Conservation (phyloP, 2,329 filamentous ascomycete species). For the Ophiocordyceps polyrhachis-furcata region DNA sequence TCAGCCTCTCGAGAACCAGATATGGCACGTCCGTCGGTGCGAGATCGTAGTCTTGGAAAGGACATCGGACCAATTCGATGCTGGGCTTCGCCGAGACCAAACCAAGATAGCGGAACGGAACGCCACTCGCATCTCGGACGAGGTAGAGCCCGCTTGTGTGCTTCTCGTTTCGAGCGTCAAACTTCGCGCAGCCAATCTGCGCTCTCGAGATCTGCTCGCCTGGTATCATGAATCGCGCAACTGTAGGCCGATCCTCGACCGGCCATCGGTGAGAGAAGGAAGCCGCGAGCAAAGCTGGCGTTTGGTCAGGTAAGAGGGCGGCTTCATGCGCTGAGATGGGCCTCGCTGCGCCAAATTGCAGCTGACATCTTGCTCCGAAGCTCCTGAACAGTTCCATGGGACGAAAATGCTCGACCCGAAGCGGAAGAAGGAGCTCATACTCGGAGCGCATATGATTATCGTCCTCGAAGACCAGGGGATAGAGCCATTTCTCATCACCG, state of each 20-base stretch:
- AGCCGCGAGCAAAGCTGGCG: slow-evolving; percentile 23
- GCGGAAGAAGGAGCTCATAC: slow-evolving; percentile 26
- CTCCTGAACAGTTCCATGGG: slow-evolving; percentile 23
- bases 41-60: slow-evolving; percentile 16
- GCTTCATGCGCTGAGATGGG: slow-evolving; percentile 6
- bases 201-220: slow-evolving; percentile 9
- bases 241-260: slow-evolving; percentile 18
- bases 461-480: slow-evolving; percentile 17
- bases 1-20: slow-evolving; percentile 27
- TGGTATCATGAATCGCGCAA: slow-evolving; percentile 21
- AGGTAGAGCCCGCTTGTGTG: slow-evolving; percentile 12
- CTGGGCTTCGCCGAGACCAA: slow-evolving; percentile 26
- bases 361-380: slow-evolving; percentile 13
- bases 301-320: slow-evolving; percentile 19
- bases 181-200: slow-evolving; percentile 12
- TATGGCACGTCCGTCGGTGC: slow-evolving; percentile 28
- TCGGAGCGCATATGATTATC: slow-evolving; percentile 10
- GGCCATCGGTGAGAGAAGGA: slow-evolving; percentile 29
- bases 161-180: slow-evolving; percentile 9
- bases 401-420: slow-evolving; percentile 17
- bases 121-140: slow-evolving; percentile 17
- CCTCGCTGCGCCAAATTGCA: slow-evolving; percentile 7
- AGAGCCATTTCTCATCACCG: slow-evolving; percentile 5
- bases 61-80: slow-evolving; percentile 17
- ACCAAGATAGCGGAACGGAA: slow-evolving; percentile 22